Conservation (phyloP, 768 basidiomycete species). For the Kwoniella botswanensis region DNA sequence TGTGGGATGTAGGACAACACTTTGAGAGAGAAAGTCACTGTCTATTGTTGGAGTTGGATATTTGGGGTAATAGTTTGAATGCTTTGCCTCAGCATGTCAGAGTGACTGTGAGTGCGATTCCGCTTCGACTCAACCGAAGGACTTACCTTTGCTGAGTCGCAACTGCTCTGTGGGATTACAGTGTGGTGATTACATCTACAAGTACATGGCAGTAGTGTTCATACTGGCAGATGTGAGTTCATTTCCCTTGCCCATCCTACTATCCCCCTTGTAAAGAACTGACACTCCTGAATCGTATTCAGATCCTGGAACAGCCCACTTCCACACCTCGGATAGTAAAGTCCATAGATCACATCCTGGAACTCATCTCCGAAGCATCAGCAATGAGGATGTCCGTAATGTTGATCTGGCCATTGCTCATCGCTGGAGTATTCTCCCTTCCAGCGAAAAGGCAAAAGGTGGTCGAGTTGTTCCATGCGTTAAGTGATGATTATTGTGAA, state of each 20-base stretch:
- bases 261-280: neutral
- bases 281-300: neutral
- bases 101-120: conserved; percentile 32
- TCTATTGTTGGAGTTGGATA: conserved; percentile 44
- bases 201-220: conserved; percentile 39
- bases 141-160: no score
- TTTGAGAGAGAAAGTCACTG: conserved; percentile 35
- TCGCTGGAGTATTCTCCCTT: conserved; percentile 36
- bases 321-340: conserved; percentile 32
- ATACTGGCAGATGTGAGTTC: conserved; percentile 38
- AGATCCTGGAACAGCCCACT: conserved; percentile 39
- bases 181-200: conserved; percentile 46
- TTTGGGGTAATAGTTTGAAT: conserved; percentile 42
- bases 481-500: conserved; percentile 38
- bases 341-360: conserved; percentile 39
- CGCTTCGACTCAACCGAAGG: no score
- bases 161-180: neutral
- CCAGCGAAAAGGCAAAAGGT: conserved; percentile 27
- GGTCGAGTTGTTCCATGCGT: conserved; percentile 27
- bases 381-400: conserved; percentile 47
- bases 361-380: conserved; percentile 44
- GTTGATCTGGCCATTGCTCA: conserved; percentile 49
- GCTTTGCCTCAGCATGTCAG: conserved; percentile 36
- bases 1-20: conserved; percentile 35
- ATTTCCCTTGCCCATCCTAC: neutral